Evolutionary conservation across 164 flowering plant genomes (phyloP), one percentile per base, ranked within the genome.

Genomic region (Vitis amurensis): DNA sequence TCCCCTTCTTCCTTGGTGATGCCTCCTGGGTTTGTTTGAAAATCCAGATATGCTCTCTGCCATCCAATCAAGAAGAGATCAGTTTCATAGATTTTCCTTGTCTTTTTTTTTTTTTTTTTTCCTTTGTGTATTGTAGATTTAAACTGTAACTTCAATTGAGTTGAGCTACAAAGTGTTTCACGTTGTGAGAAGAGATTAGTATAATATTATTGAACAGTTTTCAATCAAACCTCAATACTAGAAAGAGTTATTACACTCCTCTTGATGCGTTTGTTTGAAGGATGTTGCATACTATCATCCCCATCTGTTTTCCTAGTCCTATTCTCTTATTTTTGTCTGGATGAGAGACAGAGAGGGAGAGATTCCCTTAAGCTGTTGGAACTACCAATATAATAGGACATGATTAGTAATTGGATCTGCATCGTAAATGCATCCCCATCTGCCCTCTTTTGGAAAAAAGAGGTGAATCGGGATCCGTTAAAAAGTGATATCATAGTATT

Each of bases 301-400:
- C 51, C 11, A 12, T 51, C 4, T 51, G 2, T 51, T 51, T 51
- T 23, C 27, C 27, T 23, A 23, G 27, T 23, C 27, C 27, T 23
- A 23, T 23, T 23, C 27, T 62, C 37, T 53, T 12, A 3, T 49
- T 55, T 70, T 63, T 49, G 23, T 70, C 9, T 63, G 44, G 11
- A 8, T 29, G 27, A 23, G 27, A 23, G 27, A 23, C 27, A 23
- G 27, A 23, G 27, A 23, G 2, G 27, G 72, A 53, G 52, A 76
- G 79, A 76, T 76, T 76, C 82, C 73, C 11, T 55, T 16, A 23
- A 66, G 73, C 67, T 66, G 69, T 53, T 59, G 73, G 61, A 62
- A 55, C 17, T 64, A 68, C 31, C 57, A 68, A 55, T 61, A 69
- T 47, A 68, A 50, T 59, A 66, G 13, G 58, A 66, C 66, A 75